Evolutionary conservation across 2,329 filamentous ascomycete genomes (phyloP), one percentile per base, ranked within the genome.

Genomic region (Torrubiella hemipterigena): DNA sequence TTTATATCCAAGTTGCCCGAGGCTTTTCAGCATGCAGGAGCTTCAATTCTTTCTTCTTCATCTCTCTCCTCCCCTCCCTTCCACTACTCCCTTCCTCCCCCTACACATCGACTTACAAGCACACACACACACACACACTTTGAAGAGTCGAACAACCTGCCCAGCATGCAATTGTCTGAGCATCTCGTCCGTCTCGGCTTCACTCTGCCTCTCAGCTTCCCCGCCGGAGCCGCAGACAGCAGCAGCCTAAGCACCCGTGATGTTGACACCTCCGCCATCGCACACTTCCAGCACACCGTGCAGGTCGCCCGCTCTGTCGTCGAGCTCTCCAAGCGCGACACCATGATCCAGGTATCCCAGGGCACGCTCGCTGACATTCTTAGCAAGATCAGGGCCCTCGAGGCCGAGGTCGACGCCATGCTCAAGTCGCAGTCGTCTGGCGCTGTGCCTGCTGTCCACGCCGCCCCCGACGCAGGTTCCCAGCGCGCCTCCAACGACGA

Each of bases 101-200:
- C 50, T 13, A 55, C 58, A 25, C 65, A 52, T 4, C 55, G 58
- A 3, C 61, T 59, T 7, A 59, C 56, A 16, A 69, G 48, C 4
- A 63, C 58, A 40, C 65, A 69, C 4, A 59, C 55, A n/a, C n/a
- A n/a, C n/a, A n/a, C n/a, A n/a, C n/a, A n/a, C n/a, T n/a, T n/a
- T n/a, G n/a, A n/a, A n/a, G n/a, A n/a, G n/a, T n/a, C n/a, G n/a
- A n/a, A n/a, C n/a, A n/a, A n/a, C n/a, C n/a, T n/a, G n/a, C n/a
- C n/a, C n/a, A n/a, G n/a, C n/a, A n/a, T n/a, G n/a, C n/a, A n/a
- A n/a, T n/a, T n/a, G n/a, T n/a, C n/a, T n/a, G n/a, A n/a, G n/a
- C n/a, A n/a, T n/a, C n/a, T n/a, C n/a, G n/a, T n/a, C n/a, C n/a
- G n/a, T n/a, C n/a, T n/a, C n/a, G n/a, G n/a, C n/a, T n/a, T n/a